These are phyloP conservation scores for Parsonsia alboflavescens DNA, from an alignment of 257 asterid genomes.

Conservation along the genomic window DNA sequence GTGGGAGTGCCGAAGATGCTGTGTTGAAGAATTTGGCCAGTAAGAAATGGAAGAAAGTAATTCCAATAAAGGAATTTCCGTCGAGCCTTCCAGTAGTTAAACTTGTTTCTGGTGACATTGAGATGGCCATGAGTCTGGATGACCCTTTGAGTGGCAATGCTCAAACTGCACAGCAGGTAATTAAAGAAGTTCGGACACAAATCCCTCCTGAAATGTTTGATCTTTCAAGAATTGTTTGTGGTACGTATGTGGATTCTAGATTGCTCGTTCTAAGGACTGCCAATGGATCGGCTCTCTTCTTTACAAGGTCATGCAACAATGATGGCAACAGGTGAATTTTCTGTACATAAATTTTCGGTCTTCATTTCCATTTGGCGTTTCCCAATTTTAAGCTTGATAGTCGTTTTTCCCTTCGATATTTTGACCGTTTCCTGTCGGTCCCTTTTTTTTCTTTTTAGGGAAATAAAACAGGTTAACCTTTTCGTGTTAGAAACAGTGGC, in stretches of 20 bases:
- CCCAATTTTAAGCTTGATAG: no score
- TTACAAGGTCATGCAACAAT: conserved; percentile 42
- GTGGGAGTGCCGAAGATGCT: conserved; percentile 42
- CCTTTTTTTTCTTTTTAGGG: no score
- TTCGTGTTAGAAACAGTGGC: no score
- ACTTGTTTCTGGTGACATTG: conserved; percentile 53
- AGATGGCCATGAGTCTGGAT: conserved; percentile 50
- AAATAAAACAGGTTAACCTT: no score
- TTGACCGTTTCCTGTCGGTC: no score
- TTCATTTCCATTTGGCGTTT: no score
- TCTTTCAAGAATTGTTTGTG: conserved; percentile 71
- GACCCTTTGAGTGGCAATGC: conserved; percentile 42
- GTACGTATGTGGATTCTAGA: conserved; percentile 82
- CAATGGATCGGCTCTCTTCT: conserved; percentile 65
- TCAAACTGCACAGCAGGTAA: conserved; percentile 41
- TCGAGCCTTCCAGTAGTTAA: conserved; percentile 80
- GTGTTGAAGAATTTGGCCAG: conserved; percentile 48
- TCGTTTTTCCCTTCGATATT: no score
- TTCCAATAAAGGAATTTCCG: conserved; percentile 64
- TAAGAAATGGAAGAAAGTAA: conserved; percentile 66
- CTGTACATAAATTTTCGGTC: neutral
- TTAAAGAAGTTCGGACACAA: conserved; percentile 62
- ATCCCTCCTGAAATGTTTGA: conserved; percentile 82
- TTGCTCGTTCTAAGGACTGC: conserved; percentile 63
- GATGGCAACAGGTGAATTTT: neutral